Evolutionary conservation across 2,329 filamentous ascomycete genomes (phyloP), one percentile per base, ranked within the genome.

Genomic region (Diplodia scrobiculata): DNA sequence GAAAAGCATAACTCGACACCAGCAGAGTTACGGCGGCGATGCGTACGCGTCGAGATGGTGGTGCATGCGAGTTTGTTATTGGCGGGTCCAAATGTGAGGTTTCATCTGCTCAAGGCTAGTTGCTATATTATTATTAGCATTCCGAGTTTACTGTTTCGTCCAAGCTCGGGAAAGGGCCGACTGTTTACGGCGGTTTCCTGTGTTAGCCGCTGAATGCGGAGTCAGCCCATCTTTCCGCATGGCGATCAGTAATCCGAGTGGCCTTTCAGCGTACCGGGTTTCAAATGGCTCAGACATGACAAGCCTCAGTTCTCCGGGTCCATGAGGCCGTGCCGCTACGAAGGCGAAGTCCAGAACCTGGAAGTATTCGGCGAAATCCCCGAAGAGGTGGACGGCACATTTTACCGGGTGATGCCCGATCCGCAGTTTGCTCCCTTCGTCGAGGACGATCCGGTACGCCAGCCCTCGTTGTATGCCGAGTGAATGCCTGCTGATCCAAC

Each of bases 361-460:
- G 68, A 74, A 5, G 71, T 76, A 0, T 68, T 69, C 0, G 75
- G 75, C 14, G 68, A 72, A 2, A 73, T 77, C 5, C 75, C 75
- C 2, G 65, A 68, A n/a, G 71, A 71, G 34, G 74, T 77, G 34
- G 69, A 73, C 25, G 75, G 75, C 10, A 75, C 73, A 1, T 76
- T 75, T 63, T 77, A 75, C 63, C 79, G 83, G 3, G 76, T 84
- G 19, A 83, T 84, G 74, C 81, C 82, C 17, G 83, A 85, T 70
- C 81, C 79, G 0, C 76, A 76, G 1, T 68, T 75, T 0, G 73
- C 77, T 0, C 78, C 76, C 0, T 68, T 75, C 11, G 68, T 75
- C 0, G 67, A 75, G 5, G 73, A 80, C 54, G 75, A 77, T 10
- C 69, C 78, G 3, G 74, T 74, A 71, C n/a, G 38, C 5, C 3